Evolutionary conservation across 1,284 basidiomycete species (phyloP).

Genomic region (Anthracocystis walkeri): DNA sequence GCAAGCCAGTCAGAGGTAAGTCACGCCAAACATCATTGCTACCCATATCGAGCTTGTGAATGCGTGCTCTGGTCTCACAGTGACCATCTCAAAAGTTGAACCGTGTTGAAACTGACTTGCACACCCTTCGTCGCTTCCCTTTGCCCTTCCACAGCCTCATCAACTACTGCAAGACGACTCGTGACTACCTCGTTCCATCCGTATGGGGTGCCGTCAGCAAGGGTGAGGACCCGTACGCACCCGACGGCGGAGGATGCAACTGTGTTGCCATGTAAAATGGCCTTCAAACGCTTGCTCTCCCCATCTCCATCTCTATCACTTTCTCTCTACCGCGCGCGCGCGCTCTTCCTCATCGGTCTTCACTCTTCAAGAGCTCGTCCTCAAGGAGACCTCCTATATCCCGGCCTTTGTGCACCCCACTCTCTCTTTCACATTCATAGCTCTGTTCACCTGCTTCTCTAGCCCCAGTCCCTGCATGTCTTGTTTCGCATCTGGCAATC

Average conservation of each 20-base stretch:
- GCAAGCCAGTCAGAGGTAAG: conserved; percentile 88
- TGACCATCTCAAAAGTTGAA: not conserved
- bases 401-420: not conserved
- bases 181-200: conserved; percentile 87
- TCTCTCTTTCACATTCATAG: not conserved
- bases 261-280: conserved; percentile 58
- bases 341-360: not conserved
- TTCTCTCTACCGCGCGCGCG: no score
- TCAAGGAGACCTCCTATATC: conserved; percentile 21
- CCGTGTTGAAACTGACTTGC: not conserved
- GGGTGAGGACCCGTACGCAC: conserved; percentile 87
- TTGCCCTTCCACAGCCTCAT: conserved; percentile 76
- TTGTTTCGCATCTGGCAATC: conserved; percentile 17
- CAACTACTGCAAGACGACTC: conserved; percentile 88
- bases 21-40: not conserved
- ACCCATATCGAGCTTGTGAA: not conserved
- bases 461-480: conserved; percentile 7
- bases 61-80: not conserved
- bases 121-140: not conserved
- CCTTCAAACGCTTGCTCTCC: not conserved
- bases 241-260: conserved; percentile 74
- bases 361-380: not conserved
- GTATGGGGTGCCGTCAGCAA: conserved; percentile 94
- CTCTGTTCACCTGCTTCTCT: conserved; percentile 1
- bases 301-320: no score